These are phyloP conservation scores for Peniophora sp. DNA, from an alignment of 1,284 basidiomycete genomes.

Conservation along the genomic window DNA sequence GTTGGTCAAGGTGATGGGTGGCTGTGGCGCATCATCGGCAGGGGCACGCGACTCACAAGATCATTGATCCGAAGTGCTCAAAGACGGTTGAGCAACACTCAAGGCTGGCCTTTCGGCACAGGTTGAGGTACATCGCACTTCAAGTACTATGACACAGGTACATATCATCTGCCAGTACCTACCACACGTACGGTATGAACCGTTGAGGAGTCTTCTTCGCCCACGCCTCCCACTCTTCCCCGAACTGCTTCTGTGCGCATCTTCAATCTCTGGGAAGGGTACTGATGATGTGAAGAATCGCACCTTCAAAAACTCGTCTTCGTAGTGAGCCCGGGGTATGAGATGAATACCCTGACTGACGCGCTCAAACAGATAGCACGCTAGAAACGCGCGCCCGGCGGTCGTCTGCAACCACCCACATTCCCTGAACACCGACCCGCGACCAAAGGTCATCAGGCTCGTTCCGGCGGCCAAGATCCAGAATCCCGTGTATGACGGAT, in stretches of 20 bases:
- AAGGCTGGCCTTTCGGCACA: too few species aligned
- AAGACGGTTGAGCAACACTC: too few species aligned
- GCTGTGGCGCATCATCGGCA: too few species aligned
- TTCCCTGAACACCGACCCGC: neutral
- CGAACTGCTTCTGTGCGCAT: neutral
- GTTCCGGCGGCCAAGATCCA: slow-evolving; percentile 38
- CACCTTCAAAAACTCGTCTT: neutral
- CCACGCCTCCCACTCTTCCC: neutral
- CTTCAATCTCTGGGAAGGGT: too few species aligned
- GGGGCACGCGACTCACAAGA: too few species aligned
- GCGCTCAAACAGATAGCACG: neutral
- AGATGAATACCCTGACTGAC: neutral
- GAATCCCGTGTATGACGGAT: slow-evolving; percentile 21
- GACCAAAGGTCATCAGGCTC: slow-evolving; percentile 13
- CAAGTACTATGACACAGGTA: too few species aligned
- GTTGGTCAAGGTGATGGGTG: too few species aligned
- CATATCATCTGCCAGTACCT: too few species aligned
- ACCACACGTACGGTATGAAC: neutral
- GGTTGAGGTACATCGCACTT: too few species aligned
- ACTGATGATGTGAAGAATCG: too few species aligned
- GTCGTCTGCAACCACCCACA: neutral
- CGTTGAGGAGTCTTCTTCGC: neutral
- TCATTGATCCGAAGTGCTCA: too few species aligned
- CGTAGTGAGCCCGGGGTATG: neutral
- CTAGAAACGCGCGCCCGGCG: neutral